phyloP scores from a whole-genome alignment of 306 rosid genomes.

The Adenanthera pavonina region DNA sequence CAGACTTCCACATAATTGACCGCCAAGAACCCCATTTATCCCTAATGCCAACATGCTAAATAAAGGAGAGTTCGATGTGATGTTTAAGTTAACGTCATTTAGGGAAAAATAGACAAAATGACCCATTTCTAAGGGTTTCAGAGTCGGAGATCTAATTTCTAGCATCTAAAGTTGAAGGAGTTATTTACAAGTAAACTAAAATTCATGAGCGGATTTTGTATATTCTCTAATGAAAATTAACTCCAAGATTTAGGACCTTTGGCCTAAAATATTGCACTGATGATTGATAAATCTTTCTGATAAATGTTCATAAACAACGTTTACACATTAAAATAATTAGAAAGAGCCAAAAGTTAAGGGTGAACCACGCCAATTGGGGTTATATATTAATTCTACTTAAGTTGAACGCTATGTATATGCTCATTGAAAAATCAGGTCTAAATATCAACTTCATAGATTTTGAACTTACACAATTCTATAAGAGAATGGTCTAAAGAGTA shows the following conservation, averaged over 20 bases:
- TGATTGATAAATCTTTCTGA: slow-evolving; percentile 9
- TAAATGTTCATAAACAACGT: slow-evolving; percentile 14
- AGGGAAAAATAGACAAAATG: background rate
- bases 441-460: slow-evolving; percentile 7
- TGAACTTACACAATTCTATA: slow-evolving; percentile 5
- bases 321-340: slow-evolving; percentile 17
- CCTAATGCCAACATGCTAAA: background rate
- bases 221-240: slow-evolving; percentile 2
- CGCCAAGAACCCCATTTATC: background rate
- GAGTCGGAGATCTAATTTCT: background rate
- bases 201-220: background rate
- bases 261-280: background rate
- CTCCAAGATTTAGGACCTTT: slow-evolving; percentile 25
- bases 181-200: background rate
- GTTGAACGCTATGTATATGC: slow-evolving; percentile 2
- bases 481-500: background rate
- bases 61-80: background rate
- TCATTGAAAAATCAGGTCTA: background rate
- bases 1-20: background rate
- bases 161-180: background rate
- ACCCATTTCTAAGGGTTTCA: background rate
- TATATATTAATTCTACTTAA: background rate
- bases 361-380: slow-evolving; percentile 11
- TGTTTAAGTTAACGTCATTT: background rate
- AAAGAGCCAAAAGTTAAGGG: slow-evolving; percentile 16